Base-by-base conservation (phyloP, 768 basidiomycete genomes). In the Trametes coccinea region DNA sequence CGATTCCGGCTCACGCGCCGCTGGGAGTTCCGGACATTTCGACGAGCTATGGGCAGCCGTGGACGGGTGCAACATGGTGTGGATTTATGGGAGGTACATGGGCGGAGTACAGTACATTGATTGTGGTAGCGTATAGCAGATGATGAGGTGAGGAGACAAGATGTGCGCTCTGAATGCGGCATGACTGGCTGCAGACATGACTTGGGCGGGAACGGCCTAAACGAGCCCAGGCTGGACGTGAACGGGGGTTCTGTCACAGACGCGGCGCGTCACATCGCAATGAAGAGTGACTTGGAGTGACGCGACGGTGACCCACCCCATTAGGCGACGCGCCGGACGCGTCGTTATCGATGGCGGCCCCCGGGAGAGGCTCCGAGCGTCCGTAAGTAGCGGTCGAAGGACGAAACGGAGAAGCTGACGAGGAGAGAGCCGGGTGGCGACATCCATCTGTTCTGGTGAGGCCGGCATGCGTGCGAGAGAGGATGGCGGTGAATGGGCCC, bases 231-330 rank as follows among this genome's bases (percentile, higher is more conserved):
- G 27, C 17, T 16, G 44, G 43, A 14, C 6, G 33, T 33, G 43
- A 9, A 40, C 22, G 39, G 40, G 30, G 16, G 14, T 29, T 41
- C 27, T 62, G 62, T 63, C 62, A 63, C 62, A 63, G 48, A 63
- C 62, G 62, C 62, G 62, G 57, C 31, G 33, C 17, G 62, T 63
- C 62, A 63, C 62, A 52, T 39, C n/a, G 61, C 11, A 37, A 37
- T 62, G 56, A 62, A 56, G 39, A 17, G 45, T 22, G 7, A 22
- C 17, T 10, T 27, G 45, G 59, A 17, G 9, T 8, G 17, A 30
- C 40, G 37, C 56, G 44, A 45, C 16, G 43, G 22, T 22, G 22
- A 22, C 22, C 22, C 22, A 22, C 34, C 34, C 34, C 34, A 37
- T 27, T 11, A 44, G 13, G 56, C 56, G 51, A 53, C 50, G 50